Evolutionary conservation across 73 alveolate genomes (phyloP).

Genomic region (Paramecium octaurelia): DNA sequence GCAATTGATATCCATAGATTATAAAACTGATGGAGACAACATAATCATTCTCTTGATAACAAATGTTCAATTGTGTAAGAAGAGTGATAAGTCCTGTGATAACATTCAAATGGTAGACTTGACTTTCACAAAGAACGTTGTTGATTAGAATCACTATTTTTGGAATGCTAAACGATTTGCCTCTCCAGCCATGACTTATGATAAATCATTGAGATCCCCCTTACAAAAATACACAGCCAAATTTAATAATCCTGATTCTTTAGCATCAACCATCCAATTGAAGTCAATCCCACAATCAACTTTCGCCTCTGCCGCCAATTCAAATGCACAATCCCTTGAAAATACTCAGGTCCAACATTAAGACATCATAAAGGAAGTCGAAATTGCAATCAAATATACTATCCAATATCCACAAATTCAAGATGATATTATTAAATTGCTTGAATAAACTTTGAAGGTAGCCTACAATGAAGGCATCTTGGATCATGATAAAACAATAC

Average conservation of each 20-base stretch:
- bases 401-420: not conserved
- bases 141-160: not conserved
- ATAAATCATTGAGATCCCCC: not conserved
- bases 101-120: not conserved
- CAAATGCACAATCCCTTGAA: not conserved
- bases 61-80: not conserved
- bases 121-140: not conserved
- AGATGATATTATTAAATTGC: not conserved
- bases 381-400: not conserved
- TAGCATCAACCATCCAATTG: not conserved
- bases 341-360: not conserved
- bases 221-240: not conserved
- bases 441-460: not conserved
- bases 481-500: not conserved
- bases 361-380: not conserved
- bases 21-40: not conserved
- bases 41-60: not conserved
- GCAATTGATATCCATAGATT: not conserved
- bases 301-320: not conserved
- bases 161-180: not conserved
- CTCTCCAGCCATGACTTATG: not conserved
- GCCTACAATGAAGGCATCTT: not conserved
- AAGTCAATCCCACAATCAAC: not conserved
- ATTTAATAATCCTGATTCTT: slow-evolving; percentile 7
- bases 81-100: not conserved